These are phyloP conservation scores for Mortierella sp. DNA, from an alignment of 371 early-diverging fungal species.

Conservation along the genomic window DNA sequence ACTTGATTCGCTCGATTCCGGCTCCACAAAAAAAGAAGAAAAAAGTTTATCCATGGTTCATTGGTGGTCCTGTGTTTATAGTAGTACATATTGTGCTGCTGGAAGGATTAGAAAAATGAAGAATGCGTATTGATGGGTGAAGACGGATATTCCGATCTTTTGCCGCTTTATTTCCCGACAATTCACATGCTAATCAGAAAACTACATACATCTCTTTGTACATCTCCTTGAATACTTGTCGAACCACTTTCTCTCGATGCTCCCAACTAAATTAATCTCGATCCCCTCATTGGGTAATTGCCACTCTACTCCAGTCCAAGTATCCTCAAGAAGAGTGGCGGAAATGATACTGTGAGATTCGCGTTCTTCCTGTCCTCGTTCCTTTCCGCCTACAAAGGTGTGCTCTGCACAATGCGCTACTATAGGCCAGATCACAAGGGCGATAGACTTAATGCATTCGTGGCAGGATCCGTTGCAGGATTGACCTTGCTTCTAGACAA, in stretches of 20 bases:
- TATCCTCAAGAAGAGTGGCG: constrained; percentile 70
- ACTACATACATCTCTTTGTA: background rate
- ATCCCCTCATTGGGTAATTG: background rate
- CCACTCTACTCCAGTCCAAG: constrained; percentile 55
- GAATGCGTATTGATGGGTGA: too few relatives aligned
- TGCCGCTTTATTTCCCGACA: too few relatives aligned
- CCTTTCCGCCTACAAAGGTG: constrained; percentile 83
- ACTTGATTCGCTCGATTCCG: too few relatives aligned
- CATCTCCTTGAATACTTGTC: background rate
- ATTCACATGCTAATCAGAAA: background rate
- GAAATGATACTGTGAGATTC: constrained; percentile 83
- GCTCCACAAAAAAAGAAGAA: too few relatives aligned
- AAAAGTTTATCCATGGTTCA: too few relatives aligned
- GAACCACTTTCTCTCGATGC: background rate
- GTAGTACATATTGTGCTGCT: too few relatives aligned
- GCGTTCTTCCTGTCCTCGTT: constrained; percentile 86
- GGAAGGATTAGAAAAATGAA: too few relatives aligned
- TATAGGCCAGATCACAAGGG: constrained; percentile 62
- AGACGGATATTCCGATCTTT: too few relatives aligned
- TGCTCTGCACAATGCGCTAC: constrained; percentile 78
- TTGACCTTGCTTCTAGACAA: constrained; percentile 77
- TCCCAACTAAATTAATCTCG: background rate
- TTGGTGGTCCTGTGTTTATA: too few relatives aligned
- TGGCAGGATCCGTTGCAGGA: constrained; percentile 86
- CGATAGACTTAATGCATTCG: constrained; percentile 78